Conservation (phyloP, 257 asterid genomes). For the Ballota nigra region DNA sequence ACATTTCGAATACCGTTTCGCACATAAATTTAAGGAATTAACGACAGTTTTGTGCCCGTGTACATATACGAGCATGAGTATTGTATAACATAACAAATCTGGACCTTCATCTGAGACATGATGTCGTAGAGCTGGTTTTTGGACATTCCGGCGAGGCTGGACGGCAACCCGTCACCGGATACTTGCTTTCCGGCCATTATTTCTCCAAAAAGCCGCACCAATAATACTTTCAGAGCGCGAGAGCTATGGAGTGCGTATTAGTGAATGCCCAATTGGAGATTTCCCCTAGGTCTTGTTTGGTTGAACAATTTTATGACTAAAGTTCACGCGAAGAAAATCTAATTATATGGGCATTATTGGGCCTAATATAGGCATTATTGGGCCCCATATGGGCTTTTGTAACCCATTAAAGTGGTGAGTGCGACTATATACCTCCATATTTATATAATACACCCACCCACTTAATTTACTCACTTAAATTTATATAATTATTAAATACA, state of each 20-base stretch:
- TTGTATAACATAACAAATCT: background rate
- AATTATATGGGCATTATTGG: background rate
- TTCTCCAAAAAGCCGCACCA: slow-evolving; percentile 11
- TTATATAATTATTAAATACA: too few relatives aligned
- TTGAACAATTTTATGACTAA: slow-evolving; percentile 5
- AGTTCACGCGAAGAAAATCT: background rate
- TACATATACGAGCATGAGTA: background rate
- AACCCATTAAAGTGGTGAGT: slow-evolving; percentile 2
- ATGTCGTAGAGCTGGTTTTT: slow-evolving; percentile 80
- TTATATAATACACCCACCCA: too few relatives aligned
- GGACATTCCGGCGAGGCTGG: slow-evolving; percentile 89
- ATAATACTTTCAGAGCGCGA: background rate
- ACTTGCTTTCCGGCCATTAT: slow-evolving; percentile 78
- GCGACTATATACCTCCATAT: too few relatives aligned
- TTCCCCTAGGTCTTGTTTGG: slow-evolving; percentile 32
- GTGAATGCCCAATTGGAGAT: slow-evolving; percentile 2
- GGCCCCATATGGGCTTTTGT: background rate
- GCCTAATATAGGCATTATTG: background rate
- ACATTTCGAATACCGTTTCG: slow-evolving; percentile 2
- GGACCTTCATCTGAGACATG: slow-evolving; percentile 96
- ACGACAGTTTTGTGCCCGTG: background rate
- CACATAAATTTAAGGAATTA: background rate
- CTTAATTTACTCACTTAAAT: too few relatives aligned
- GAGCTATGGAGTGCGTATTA: slow-evolving; percentile 8
- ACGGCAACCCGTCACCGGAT: slow-evolving; percentile 64